Evolutionary conservation across 768 basidiomycete species (phyloP).

Genomic region (Suillus decipiens): DNA sequence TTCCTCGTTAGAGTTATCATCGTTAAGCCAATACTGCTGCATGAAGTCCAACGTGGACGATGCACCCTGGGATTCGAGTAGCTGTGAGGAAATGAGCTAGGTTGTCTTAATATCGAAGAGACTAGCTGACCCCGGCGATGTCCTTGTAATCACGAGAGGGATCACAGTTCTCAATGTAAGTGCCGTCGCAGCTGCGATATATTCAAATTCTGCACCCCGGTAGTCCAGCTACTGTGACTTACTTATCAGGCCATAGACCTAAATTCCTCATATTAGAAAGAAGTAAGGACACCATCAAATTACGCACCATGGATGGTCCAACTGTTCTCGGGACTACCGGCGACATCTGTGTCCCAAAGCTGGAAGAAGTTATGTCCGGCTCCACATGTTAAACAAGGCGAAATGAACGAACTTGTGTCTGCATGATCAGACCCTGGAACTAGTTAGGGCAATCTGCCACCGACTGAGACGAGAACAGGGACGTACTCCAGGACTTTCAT

Average conservation of each 20-base stretch:
- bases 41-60: conserved; percentile 61
- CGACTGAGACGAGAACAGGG: not conserved
- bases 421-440: conserved; percentile 57
- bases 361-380: conserved; percentile 23
- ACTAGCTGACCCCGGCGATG: conserved; percentile 39
- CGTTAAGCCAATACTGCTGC: conserved; percentile 63
- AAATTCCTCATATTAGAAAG: not conserved
- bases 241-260: conserved; percentile 74
- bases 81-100: conserved; percentile 35
- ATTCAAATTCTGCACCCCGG: conserved; percentile 2
- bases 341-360: conserved; percentile 74
- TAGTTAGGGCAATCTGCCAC: conserved; percentile 2
- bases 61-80: conserved; percentile 59
- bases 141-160: conserved; percentile 45
- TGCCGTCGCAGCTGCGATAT: conserved; percentile 53
- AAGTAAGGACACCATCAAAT: conserved; percentile 9
- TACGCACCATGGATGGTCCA: conserved; percentile 77
- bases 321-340: conserved; percentile 61
- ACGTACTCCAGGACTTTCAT: conserved; percentile 64
- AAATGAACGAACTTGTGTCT: conserved; percentile 49
- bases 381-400: not conserved
- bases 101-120: not conserved
- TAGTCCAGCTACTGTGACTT: conserved; percentile 18
- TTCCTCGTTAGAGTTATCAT: conserved; percentile 55
- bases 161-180: conserved; percentile 38